A percentile compares a stretch with the other conserved stretches of the same genome.
These are phyloP conservation scores for Kazachstania sp. DNA, from an alignment of 1,139 yeast genomes.

Conservation along the genomic window DNA sequence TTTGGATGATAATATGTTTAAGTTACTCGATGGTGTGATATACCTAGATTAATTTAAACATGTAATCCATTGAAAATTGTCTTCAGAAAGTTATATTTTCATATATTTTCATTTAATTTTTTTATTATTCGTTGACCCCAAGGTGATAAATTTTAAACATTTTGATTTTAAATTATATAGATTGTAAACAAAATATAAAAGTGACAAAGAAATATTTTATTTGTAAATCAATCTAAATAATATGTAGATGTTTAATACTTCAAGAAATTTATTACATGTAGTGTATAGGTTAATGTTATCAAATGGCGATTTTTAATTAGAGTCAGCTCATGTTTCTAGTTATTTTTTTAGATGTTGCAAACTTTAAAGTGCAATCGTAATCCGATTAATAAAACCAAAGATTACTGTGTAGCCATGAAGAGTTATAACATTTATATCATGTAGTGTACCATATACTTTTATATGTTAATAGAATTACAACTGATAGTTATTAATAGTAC, in stretches of 20 bases:
- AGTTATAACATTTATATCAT: too few species aligned
- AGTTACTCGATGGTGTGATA: conserved; percentile 10
- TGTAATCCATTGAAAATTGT: neutral
- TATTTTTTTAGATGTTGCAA: too few species aligned
- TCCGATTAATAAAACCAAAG: too few species aligned
- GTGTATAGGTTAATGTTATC: too few species aligned
- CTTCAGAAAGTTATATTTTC: neutral
- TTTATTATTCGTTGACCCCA: neutral
- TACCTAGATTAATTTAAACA: neutral
- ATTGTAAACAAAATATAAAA: neutral
- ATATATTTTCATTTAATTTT: neutral
- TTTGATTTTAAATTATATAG: neutral
- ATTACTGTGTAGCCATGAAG: too few species aligned
- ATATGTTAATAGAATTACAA: neutral
- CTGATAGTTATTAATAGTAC: conserved; percentile 4
- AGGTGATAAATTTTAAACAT: neutral
- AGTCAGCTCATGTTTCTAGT: too few species aligned
- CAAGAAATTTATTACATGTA: too few species aligned
- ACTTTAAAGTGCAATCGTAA: too few species aligned
- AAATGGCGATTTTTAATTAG: too few species aligned
- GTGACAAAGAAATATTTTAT: neutral
- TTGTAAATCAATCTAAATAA: too few species aligned
- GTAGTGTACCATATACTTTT: too few species aligned
- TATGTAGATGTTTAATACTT: too few species aligned
- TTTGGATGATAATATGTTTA: conserved; percentile 28